Evolutionary conservation across 1,139 yeast genomes (phyloP), one percentile per base, ranked within the genome.

Genomic region (Hansenula sp.): DNA sequence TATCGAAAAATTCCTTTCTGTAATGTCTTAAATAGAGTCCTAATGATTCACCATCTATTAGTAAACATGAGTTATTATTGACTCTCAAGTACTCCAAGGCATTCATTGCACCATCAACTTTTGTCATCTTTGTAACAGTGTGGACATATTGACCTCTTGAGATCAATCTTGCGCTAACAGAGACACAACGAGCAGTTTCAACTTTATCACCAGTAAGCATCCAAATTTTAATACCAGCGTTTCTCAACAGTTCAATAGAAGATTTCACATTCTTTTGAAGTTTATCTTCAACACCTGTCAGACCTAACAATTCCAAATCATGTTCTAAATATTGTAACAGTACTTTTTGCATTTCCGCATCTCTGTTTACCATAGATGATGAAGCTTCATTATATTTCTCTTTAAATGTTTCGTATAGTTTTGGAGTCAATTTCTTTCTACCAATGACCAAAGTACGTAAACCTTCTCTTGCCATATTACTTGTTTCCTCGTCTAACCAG

Each of bases 161-260:
- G 34, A 94, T 92, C 42, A 94, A 75, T 56, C 90, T 82, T 20
- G 97, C 94, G 60, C 96, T 86, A 16, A 94, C 86, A 20, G 97
- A 89, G 29, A 94, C 97, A 72, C 98, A 92, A 47, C 88, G 78
- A 1, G 98, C 98, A 0, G 99, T 94, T 64, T 94, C 99, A 9
- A 92, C 97, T 61, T 94, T 94, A 60, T 94, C 99, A 49, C 99
- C 99, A 0, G 99, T 94, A 38, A 94, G 69, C 98, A 94, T 94
- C 99, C 99, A 94, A 39, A 94, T 92, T 56, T 88, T 88, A 44
- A 94, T 80, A 2, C 98, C 98, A 0, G 98, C 99, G 65, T 94
- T 92, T 52, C 98, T 73, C 49, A 94, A 71, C 29, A 92, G 70
- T 65, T 94, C 99, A 45, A 94, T 82, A 0, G 97, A 87, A 0